phyloP scores from a whole-genome alignment of 352 stramenopile species.

The Phytophthora vignae region DNA sequence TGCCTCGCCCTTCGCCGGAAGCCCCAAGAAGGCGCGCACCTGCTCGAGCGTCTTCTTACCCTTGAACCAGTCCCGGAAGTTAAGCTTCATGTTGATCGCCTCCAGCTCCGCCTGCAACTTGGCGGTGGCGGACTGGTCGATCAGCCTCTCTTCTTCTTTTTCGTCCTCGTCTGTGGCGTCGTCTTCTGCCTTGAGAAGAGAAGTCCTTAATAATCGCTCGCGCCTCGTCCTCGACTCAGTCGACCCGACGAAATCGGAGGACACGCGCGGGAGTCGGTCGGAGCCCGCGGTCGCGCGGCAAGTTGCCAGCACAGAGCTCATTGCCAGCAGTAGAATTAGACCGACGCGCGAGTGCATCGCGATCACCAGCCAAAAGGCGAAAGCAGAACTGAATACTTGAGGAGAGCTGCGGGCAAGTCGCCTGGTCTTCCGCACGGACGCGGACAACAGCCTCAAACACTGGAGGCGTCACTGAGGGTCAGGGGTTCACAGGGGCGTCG shows the following conservation, averaged over 20 bases:
- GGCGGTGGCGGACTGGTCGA: not conserved
- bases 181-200: not conserved
- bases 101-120: constrained; percentile 5
- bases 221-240: too few species aligned
- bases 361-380: not conserved
- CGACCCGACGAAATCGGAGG: not conserved
- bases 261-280: not conserved
- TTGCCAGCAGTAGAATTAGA: too few species aligned
- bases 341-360: not conserved
- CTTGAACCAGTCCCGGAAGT: constrained; percentile 26
- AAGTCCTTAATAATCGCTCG: not conserved
- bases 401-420: not conserved
- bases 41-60: constrained; percentile 18
- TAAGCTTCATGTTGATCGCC: not conserved
- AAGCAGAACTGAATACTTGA: not conserved
- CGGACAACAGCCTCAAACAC: not conserved
- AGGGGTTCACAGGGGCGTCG: not conserved
- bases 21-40: constrained; percentile 13
- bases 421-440: not conserved
- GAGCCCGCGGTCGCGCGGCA: not conserved
- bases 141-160: constrained; percentile 17
- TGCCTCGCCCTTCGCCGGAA: constrained; percentile 24
- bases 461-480: too few species aligned
- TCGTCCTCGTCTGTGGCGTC: not conserved
- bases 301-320: not conserved